Base-by-base conservation (phyloP, 73 alveolate genomes). In the Symbiodinium natans region DNA sequence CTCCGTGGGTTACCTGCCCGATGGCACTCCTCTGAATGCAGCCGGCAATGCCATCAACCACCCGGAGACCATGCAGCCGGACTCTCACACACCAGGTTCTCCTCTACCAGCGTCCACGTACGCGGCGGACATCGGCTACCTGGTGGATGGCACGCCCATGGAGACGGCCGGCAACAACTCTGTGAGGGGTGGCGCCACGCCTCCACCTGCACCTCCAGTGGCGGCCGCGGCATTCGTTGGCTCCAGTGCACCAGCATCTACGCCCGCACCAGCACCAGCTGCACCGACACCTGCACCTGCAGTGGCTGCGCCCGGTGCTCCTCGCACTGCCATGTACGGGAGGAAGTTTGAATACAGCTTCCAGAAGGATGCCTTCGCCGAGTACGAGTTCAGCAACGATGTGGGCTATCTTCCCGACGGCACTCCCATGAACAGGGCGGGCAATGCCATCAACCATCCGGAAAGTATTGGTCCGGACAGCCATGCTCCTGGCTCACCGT, bases 331-430 rank as follows among this genome's bases (percentile, higher is more conserved):
- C 68, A 52, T 52, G 68, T 52, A 52, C 27, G 68, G 68, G 21
- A 52, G 68, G 68, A 52, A 52, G 68, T 52, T 52, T 27, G 68
- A 52, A 27, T 52, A 52, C 68, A 52, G 68, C 68, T 52, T 52
- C 68, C 68, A 52, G 68, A 52, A 52, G 68, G 68, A 52, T 52
- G 68, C 68, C 21, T 52, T 17, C 21, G 68, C 68, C n/a, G 68
- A 52, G 13, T 52, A 27, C 68, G 68, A 52, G 68, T 52, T 71
- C 83, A 71, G 38, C 83, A 71, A 71, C 39, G 83, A 71, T 23
- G 83, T 71, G 83, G 83, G 83, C 83, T 71, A 71, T 36, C 83
- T 71, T 71, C 83, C 83, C 34, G 83, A 71, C 25, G 83, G 83
- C 83, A 71, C 83, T 33, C 34, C 41, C 38, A 2, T 71, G 83